phyloP scores from a whole-genome alignment of 2,329 filamentous ascomycete species.

The Chaetomiaceae sp. region DNA sequence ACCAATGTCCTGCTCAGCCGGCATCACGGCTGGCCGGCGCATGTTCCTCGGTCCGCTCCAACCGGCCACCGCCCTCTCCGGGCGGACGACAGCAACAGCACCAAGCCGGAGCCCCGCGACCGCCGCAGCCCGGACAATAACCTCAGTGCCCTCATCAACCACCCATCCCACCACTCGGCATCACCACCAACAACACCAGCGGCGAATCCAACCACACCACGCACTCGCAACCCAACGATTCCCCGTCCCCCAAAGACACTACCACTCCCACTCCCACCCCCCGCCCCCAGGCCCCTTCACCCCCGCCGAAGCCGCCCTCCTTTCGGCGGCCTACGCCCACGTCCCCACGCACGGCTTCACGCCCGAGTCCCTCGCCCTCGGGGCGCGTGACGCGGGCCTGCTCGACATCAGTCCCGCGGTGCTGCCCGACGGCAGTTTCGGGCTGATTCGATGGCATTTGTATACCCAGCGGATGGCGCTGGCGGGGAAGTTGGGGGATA shows the following conservation, averaged over 20 bases:
- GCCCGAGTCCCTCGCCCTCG: conserved; percentile 63
- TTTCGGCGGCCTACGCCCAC: conserved; percentile 73
- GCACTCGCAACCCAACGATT: background rate
- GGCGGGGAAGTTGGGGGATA: conserved; percentile 34
- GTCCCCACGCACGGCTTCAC: conserved; percentile 84
- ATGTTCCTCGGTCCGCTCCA: conserved; percentile 3
- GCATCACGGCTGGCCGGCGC: conserved; percentile 11
- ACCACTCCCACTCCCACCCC: conserved; percentile 72
- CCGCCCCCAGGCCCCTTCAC: conserved; percentile 58
- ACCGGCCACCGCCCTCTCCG: background rate
- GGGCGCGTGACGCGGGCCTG: conserved; percentile 79
- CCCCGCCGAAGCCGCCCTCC: conserved; percentile 67
- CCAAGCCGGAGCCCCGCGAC: background rate
- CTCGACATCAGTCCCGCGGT: conserved; percentile 81
- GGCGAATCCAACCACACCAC: background rate
- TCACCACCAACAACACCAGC: background rate
- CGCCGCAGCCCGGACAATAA: conserved; percentile 1
- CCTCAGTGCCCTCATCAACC: background rate
- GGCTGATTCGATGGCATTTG: conserved; percentile 75
- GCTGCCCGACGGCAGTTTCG: conserved; percentile 71
- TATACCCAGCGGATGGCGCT: conserved; percentile 61
- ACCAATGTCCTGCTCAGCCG: conserved; percentile 1
- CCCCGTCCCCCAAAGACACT: conserved; percentile 35
- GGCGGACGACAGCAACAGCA: background rate
- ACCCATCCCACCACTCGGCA: background rate